Conservation (phyloP, 106 monocot genomes). For the Dioscorea zingiberensis region DNA sequence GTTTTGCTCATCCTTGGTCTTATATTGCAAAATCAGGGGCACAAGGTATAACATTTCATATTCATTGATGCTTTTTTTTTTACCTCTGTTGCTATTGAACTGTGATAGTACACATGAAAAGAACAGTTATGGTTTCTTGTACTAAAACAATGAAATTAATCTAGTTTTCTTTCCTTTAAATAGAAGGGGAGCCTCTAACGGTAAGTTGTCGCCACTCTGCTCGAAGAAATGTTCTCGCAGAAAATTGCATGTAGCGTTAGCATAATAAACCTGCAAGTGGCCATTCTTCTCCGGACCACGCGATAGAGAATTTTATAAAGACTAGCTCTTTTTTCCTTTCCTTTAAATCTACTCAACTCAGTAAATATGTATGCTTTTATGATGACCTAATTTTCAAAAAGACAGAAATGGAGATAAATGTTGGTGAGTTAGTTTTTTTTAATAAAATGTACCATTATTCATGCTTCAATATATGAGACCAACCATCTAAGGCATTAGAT, state of each 20-base stretch:
- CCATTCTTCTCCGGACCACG: no score
- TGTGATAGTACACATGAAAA: neutral
- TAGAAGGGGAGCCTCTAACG: no score
- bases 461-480: no score
- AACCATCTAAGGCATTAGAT: no score
- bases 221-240: no score
- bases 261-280: no score
- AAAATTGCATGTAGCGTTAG: no score
- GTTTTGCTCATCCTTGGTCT: conserved; percentile 56
- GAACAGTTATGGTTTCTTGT: conserved; percentile 9
- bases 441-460: no score
- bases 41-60: conserved; percentile 5
- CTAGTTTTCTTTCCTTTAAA: neutral
- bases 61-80: neutral
- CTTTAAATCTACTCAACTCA: neutral
- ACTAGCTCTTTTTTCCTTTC: no score
- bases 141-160: neutral
- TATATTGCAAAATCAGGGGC: conserved; percentile 22
- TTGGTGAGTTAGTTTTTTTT: no score
- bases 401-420: neutral
- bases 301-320: no score
- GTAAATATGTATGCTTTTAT: neutral
- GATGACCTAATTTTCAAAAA: neutral
- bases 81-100: neutral
- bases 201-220: no score